Evolutionary conservation across 768 basidiomycete species (phyloP), one percentile per base, ranked within the genome.

Genomic region (Suillus brevipes): DNA sequence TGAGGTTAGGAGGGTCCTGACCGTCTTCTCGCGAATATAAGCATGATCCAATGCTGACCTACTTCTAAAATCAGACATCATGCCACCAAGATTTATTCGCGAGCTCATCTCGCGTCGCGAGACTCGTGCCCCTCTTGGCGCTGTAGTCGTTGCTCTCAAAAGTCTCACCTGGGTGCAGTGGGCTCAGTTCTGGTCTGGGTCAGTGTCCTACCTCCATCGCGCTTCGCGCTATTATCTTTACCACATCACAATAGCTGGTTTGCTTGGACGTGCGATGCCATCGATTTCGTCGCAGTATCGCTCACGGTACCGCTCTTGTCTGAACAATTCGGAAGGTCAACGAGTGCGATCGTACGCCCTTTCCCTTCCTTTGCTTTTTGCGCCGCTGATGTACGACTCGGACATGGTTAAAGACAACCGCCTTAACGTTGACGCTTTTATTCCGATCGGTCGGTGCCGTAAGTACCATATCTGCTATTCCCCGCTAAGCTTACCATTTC

Each of bases 391-490:
- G 40, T 6, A 8, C 4, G 36, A 20, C 36, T 28, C 25, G 38
- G 25, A 20, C 43, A 40, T 18, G 25, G 18, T 28, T 12, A 23
- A 64, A 84, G 83, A 92, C 92, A 53, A 88, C 89, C 23, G 85
- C 93, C 7, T 95, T 99, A 72, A 97, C 96, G 6, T 82, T 97
- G 60, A 97, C 96, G 0, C 82, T 99, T 1, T 85, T 99, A 20
- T 90, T 98, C 82, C 87, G 96, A 65, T 90, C 92, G 7, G 79
- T 85, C 61, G 91, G 91, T 38, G 90, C 91, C 50, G 89, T 83
- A 42, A 72, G 83, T 69, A 38, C 65, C 52, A 38, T 56, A 23
- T 42, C 10, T 5, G 37, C 34, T 31, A 60, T 28, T 50, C 53
- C 50, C 23, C 36, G 23, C 13, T 49, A 18, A 20, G 18, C 40